Conservation (phyloP, 192 early-diverging fungal genomes). For the Spizellomyces punctatus region DNA sequence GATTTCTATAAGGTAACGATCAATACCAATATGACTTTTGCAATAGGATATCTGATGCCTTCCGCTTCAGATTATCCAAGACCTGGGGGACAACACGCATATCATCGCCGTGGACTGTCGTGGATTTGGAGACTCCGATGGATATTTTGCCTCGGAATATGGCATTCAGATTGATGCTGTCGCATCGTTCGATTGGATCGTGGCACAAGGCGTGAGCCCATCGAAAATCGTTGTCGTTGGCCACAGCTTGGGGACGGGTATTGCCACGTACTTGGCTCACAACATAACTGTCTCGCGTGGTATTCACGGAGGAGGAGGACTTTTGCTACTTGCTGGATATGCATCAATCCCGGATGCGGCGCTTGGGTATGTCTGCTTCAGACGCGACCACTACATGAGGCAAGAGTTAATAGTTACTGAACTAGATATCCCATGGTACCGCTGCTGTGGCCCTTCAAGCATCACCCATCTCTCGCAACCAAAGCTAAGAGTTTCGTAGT, state of each 20-base stretch:
- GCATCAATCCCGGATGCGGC: constrained; percentile 50
- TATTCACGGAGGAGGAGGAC: constrained; percentile 32
- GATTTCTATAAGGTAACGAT: constrained; percentile 38
- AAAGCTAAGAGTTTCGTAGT: constrained; percentile 36
- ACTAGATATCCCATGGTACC: constrained; percentile 43
- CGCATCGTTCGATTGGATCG: constrained; percentile 47
- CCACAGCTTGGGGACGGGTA: constrained; percentile 40
- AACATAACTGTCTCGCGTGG: constrained; percentile 32
- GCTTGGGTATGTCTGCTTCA: constrained; percentile 37
- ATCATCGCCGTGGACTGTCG: constrained; percentile 58
- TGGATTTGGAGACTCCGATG: constrained; percentile 57
- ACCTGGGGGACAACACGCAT: constrained; percentile 29
- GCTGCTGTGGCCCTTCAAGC: constrained; percentile 40
- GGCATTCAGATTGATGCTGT: constrained; percentile 44
- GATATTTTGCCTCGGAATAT: constrained; percentile 37
- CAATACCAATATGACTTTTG: neutral
- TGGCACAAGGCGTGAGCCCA: constrained; percentile 38
- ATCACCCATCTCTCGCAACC: constrained; percentile 25
- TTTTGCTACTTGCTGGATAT: constrained; percentile 50
- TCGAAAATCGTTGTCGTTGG: constrained; percentile 49
- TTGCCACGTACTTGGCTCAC: constrained; percentile 27
- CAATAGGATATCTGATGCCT: constrained; percentile 5
- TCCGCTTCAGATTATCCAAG: constrained; percentile 30
- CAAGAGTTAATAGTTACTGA: constrained; percentile 1
- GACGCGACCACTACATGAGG: constrained; percentile 7